Evolutionary conservation across 805 yeast genomes (phyloP).

Genomic region (Candida golubevii): DNA sequence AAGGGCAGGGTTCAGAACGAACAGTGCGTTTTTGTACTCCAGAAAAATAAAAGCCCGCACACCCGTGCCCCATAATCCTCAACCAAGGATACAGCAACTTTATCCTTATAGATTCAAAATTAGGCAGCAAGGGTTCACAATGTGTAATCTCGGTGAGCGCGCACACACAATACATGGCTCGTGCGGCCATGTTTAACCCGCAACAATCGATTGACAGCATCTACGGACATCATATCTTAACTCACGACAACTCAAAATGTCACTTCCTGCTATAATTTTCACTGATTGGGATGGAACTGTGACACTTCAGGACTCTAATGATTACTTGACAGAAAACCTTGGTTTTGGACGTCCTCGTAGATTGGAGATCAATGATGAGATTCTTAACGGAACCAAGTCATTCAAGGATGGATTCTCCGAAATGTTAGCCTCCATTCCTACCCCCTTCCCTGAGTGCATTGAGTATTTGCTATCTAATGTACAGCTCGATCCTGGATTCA

Average conservation of each 20-base stretch:
- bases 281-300: conserved; percentile 99
- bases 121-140: too few relatives aligned
- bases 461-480: conserved; percentile 61
- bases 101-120: too few relatives aligned
- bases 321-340: conserved; percentile 77
- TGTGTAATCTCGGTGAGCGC: conserved; percentile 21
- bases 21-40: too few relatives aligned
- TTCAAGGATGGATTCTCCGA: conserved; percentile 80
- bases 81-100: too few relatives aligned
- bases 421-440: conserved; percentile 76
- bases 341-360: conserved; percentile 81
- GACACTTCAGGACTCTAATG: conserved; percentile 92
- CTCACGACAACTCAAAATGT: conserved; percentile 4
- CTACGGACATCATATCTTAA: too few relatives aligned
- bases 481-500: conserved; percentile 86
- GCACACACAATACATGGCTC: too few relatives aligned
- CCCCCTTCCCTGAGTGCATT: conserved; percentile 80
- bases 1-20: too few relatives aligned
- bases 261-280: conserved; percentile 70
- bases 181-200: too few relatives aligned
- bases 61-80: too few relatives aligned
- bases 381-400: conserved; percentile 60
- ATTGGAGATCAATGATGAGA: conserved; percentile 61
- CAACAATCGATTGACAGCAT: too few relatives aligned
- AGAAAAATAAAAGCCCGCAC: too few relatives aligned